Percentiles rank a stretch among this genome's conserved stretches.
These are phyloP conservation scores for Yamadazyma oceani DNA, from an alignment of 1,139 yeast species.

Conservation along the genomic window DNA sequence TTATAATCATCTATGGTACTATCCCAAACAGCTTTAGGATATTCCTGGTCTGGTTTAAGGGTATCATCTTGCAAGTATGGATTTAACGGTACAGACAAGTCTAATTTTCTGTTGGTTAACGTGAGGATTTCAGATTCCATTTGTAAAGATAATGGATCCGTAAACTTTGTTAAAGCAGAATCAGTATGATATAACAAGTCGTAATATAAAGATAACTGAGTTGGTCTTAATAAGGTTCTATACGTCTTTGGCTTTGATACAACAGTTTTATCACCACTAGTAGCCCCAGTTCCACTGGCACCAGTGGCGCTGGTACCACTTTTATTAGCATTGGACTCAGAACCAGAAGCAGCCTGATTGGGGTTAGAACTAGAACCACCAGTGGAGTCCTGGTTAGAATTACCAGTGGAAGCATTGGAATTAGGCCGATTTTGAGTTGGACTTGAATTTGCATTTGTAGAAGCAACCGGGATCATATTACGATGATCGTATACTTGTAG, in stretches of 20 bases:
- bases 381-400: too few relatives aligned
- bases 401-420: not conserved
- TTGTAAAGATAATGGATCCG: constrained; percentile 71
- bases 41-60: constrained; percentile 46
- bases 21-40: constrained; percentile 46
- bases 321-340: constrained; percentile 3
- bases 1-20: constrained; percentile 34
- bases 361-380: constrained; percentile 4
- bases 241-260: constrained; percentile 61
- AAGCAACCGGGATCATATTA: constrained; percentile 25
- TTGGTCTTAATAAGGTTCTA: constrained; percentile 75
- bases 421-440: not conserved
- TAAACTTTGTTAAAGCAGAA: constrained; percentile 67
- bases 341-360: constrained; percentile 6
- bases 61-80: constrained; percentile 55
- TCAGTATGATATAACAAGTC: constrained; percentile 86
- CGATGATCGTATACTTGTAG: constrained; percentile 80
- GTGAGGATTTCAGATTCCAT: constrained; percentile 85
- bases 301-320: not conserved
- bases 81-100: constrained; percentile 69
- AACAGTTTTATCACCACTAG: constrained; percentile 9
- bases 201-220: constrained; percentile 78
- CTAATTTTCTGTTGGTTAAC: constrained; percentile 72
- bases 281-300: constrained; percentile 2
- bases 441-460: constrained; percentile 10